phyloP scores from a whole-genome alignment of 495 filamentous ascomycete species.

The Hypoxylon crocopeplum region DNA sequence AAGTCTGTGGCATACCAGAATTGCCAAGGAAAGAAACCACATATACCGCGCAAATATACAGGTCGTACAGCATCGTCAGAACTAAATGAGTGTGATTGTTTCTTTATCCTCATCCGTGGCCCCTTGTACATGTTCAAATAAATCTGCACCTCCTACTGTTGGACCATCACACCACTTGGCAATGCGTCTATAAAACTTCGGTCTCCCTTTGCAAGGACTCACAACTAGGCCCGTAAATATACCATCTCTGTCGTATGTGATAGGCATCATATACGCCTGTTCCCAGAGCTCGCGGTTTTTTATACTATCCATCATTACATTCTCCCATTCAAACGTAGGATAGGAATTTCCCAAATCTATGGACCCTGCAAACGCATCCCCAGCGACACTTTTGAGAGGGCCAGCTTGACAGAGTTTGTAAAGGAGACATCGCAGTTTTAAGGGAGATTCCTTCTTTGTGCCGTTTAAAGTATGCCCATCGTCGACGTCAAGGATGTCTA shows the following conservation, averaged over 20 bases:
- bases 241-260: not conserved
- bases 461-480: not conserved
- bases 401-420: too few species aligned
- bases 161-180: not conserved
- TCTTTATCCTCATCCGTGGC: not conserved
- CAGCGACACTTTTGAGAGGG: too few species aligned
- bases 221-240: not conserved
- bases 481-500: not conserved
- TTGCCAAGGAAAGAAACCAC: too few species aligned
- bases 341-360: not conserved
- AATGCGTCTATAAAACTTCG: conserved; percentile 6
- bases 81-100: not conserved
- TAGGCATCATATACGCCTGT: not conserved
- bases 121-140: not conserved
- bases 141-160: not conserved
- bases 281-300: not conserved
- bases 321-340: not conserved
- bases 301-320: not conserved
- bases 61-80: too few species aligned
- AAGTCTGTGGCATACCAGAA: too few species aligned
- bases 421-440: not conserved
- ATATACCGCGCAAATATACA: too few species aligned
- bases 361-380: not conserved
- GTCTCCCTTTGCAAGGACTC: not conserved
- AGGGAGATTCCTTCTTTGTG: not conserved